Conservation (phyloP, 129 eudicot species). For the Helianthus tuberosus region DNA sequence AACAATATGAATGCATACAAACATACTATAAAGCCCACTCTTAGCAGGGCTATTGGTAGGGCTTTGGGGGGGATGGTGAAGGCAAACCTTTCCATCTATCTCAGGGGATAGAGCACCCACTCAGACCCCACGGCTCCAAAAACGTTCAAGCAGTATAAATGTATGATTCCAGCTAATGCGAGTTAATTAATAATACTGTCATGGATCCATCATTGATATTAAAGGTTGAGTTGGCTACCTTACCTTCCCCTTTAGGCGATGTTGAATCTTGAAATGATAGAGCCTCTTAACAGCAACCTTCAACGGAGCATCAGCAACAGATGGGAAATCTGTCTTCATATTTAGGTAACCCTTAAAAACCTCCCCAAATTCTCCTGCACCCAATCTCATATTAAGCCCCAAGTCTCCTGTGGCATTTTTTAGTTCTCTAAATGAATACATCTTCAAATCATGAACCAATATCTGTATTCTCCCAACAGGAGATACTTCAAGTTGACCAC, state of each 20-base stretch:
- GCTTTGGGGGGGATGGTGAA: no score
- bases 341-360: slow-evolving; percentile 17
- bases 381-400: background rate
- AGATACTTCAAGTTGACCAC: slow-evolving; percentile 1
- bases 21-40: no score
- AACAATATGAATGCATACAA: background rate
- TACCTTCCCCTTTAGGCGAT: background rate
- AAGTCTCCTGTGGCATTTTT: slow-evolving; percentile 10
- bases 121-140: no score
- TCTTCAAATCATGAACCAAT: background rate
- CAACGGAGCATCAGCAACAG: background rate
- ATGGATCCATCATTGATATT: background rate
- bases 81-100: no score
- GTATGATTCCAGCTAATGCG: background rate
- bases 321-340: background rate
- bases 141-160: no score
- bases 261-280: slow-evolving; percentile 1
- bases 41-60: no score
- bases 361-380: slow-evolving; percentile 15
- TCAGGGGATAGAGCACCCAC: no score
- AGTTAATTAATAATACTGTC: background rate
- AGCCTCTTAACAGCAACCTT: slow-evolving; percentile 12
- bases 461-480: background rate
- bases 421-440: background rate
- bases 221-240: background rate